Conservation (phyloP, 116 monocot species). For the Trichopus zeylanicus region DNA sequence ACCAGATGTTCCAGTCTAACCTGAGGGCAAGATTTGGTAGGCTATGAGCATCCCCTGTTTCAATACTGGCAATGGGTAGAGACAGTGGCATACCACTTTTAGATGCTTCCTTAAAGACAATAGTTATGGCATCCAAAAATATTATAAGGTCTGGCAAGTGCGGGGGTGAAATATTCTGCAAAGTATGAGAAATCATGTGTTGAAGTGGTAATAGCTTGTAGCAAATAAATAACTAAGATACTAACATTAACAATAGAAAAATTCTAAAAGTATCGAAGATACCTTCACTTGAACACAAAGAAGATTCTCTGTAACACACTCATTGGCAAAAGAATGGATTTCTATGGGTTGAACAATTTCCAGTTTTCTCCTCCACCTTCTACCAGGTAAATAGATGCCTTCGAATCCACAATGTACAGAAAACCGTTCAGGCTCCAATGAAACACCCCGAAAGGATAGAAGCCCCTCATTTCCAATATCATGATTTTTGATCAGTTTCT, state of each 20-base stretch:
- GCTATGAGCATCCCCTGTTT: slow-evolving; percentile 68
- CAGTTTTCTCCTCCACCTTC: slow-evolving; percentile 73
- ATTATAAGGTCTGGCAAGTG: slow-evolving; percentile 74
- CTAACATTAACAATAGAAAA: too few relatives aligned
- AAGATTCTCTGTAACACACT: slow-evolving; percentile 76
- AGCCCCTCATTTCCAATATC: slow-evolving; percentile 37
- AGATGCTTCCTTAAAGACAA: slow-evolving; percentile 83
- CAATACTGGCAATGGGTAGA: slow-evolving; percentile 87
- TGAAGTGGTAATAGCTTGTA: background rate
- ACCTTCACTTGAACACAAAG: slow-evolving; percentile 98
- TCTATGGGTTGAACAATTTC: slow-evolving; percentile 87
- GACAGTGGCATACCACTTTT: slow-evolving; percentile 48
- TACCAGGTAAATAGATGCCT: slow-evolving; percentile 86
- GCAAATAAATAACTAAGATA: background rate
- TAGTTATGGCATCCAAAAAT: slow-evolving; percentile 78
- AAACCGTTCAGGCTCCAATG: slow-evolving; percentile 79
- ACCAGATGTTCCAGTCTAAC: too few relatives aligned
- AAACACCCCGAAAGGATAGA: slow-evolving; percentile 85
- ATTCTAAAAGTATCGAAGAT: background rate
- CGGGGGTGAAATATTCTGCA: slow-evolving; percentile 76
- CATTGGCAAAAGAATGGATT: slow-evolving; percentile 75
- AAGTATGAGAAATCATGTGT: slow-evolving; percentile 5
- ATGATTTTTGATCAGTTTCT: slow-evolving; percentile 37
- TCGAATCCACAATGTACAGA: slow-evolving; percentile 85
- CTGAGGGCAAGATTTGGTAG: slow-evolving; percentile 89